Conservation (phyloP, 1,139 yeast genomes). For the Pneumocystis jirovecii region DNA sequence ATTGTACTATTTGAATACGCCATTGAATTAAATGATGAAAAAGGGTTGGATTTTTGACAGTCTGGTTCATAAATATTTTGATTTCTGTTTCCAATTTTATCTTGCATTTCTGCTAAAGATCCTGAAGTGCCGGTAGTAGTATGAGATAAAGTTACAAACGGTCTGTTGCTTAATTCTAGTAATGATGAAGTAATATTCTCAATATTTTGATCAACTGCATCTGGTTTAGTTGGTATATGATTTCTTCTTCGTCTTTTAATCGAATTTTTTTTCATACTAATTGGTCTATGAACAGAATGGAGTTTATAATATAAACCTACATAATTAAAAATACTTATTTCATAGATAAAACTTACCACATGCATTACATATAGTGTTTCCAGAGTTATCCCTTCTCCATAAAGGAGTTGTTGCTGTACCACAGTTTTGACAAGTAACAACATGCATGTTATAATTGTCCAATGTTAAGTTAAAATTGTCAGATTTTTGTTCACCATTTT, state of each 20-base stretch:
- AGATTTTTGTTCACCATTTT: neutral
- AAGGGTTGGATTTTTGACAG: neutral
- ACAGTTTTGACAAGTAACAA: slow-evolving; percentile 35
- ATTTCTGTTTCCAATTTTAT: neutral
- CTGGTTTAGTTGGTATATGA: neutral
- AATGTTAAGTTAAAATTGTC: neutral
- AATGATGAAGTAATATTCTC: neutral
- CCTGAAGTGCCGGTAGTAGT: neutral
- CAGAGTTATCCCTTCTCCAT: slow-evolving; percentile 73
- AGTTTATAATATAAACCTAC: slow-evolving; percentile 69
- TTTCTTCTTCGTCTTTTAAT: slow-evolving; percentile 57
- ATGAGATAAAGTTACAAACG: neutral
- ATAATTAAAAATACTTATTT: slow-evolving; percentile 51
- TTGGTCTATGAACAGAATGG: slow-evolving; percentile 69
- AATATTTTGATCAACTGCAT: neutral
- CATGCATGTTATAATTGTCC: slow-evolving; percentile 1
- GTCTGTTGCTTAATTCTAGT: neutral
- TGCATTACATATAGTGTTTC: slow-evolving; percentile 34
- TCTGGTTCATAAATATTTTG: neutral
- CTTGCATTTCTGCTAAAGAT: neutral
- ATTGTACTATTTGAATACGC: neutral
- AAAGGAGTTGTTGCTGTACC: slow-evolving; percentile 72
- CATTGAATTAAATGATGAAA: neutral
- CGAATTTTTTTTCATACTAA: slow-evolving; percentile 53
- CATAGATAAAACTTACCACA: slow-evolving; percentile 2